Evolutionary conservation across 2,329 filamentous ascomycete species (phyloP), one percentile per base, ranked within the genome.

Genomic region (Xylariaceae sp.): DNA sequence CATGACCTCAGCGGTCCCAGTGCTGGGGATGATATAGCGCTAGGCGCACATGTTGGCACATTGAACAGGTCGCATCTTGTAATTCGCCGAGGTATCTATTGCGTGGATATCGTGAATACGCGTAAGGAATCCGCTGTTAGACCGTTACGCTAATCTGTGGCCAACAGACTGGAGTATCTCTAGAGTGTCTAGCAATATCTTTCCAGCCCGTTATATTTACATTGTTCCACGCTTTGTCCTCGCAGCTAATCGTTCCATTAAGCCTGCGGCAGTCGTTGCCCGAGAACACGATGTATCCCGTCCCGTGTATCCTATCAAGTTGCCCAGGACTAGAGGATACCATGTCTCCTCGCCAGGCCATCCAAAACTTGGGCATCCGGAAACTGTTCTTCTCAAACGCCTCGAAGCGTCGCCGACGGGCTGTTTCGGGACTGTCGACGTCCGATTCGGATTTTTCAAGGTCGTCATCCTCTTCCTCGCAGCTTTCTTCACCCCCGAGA

Each of bases 321-420:
- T 13, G 14, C 18, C 5, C 17, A 3, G 28, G 10, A 3, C 13
- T 36, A 5, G 45, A 33, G 5, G 13, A 10, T 3, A 9, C 34
- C n/a, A 17, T 40, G 3, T 48, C 7, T 2, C 58, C 54, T 14
- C 58, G 56, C 55, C 58, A 63, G 43, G 51, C 50, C 5, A 60
- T 46, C 58, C 63, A 63, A 45, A 63, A 63, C 47, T 65, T 63
- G 41, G 62, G 59, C 31, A 57, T 54, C 6, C 58, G 53, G 52
- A 62, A 63, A 18, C 58, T 59, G 48, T 60, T 62, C 53, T 63
- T 60, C 19, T 61, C 58, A 39, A 60, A 64, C n/a, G 56, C 50
- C 11, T 51, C 47, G 31, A 50, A 54, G 7, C 60, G 55, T 13
- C 51, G 54, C 34, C 47, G 52, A 31, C 42, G 19, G n/a, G 46